Conservation (phyloP, 1,284 basidiomycete genomes). For the Puccinia horiana region DNA sequence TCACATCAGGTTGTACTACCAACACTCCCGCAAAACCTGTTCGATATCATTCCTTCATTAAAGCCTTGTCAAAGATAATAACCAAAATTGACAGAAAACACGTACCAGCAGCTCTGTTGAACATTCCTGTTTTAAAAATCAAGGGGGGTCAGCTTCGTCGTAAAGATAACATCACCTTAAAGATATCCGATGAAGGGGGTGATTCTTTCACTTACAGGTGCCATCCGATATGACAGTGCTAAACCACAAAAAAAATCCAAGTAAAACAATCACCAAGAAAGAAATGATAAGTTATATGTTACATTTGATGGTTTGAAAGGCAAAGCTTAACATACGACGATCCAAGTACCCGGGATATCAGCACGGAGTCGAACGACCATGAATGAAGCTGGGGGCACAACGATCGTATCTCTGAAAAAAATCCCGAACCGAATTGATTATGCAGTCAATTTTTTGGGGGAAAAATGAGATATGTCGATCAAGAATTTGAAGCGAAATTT, state of each 20-base stretch:
- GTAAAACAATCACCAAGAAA: background rate
- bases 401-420: constrained; percentile 40
- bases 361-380: constrained; percentile 25
- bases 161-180: background rate
- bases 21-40: constrained; percentile 38
- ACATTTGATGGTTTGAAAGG: background rate
- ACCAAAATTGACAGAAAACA: background rate
- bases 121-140: no score
- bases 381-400: constrained; percentile 36
- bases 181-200: background rate
- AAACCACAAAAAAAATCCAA: background rate
- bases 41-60: background rate
- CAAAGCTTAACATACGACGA: constrained; percentile 17
- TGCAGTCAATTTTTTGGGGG: background rate
- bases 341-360: constrained; percentile 49
- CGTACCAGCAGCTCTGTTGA: background rate
- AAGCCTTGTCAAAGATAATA: background rate
- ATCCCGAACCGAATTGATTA: background rate
- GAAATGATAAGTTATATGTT: background rate
- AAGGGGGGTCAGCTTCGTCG: constrained; percentile 6
- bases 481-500: background rate
- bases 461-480: background rate
- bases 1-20: constrained; percentile 27
- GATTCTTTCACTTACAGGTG: constrained; percentile 27
- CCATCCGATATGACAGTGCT: constrained; percentile 49